A percentile compares a stretch with the other conserved stretches of the same genome.
Conservation (phyloP, 208 protist species). For the Trypanosoma rangeli region DNA sequence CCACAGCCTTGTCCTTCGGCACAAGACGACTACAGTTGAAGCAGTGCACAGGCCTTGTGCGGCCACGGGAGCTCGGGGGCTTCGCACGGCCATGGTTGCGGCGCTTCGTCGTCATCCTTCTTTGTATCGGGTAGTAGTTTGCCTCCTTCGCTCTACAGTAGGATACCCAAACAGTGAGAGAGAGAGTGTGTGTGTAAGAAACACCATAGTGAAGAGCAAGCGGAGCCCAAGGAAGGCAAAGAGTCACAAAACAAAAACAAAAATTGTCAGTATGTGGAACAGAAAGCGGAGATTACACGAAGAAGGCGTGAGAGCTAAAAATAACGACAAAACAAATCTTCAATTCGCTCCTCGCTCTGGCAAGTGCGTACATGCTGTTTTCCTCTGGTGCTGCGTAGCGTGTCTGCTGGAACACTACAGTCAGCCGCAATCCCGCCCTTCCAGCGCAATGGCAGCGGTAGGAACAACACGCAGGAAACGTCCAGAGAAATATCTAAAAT, state of each 20-base stretch:
- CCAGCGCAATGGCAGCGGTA: too few species aligned
- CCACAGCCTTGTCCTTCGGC: slow-evolving; percentile 98
- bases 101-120: slow-evolving; percentile 91
- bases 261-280: too few species aligned
- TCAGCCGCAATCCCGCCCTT: too few species aligned
- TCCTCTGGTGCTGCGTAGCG: too few species aligned
- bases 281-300: too few species aligned
- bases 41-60: slow-evolving; percentile 91
- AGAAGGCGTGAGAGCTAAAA: too few species aligned
- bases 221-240: not conserved
- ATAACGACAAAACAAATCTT: too few species aligned
- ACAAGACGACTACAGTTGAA: slow-evolving; percentile 92
- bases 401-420: too few species aligned
- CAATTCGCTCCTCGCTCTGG: too few species aligned
- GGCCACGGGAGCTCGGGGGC: slow-evolving; percentile 89
- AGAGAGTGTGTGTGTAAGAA: not conserved
- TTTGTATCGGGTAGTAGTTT: not conserved
- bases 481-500: too few species aligned
- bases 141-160: slow-evolving; percentile 18
- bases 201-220: not conserved
- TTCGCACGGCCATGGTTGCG: slow-evolving; percentile 93
- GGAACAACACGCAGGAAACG: too few species aligned
- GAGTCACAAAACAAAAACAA: not conserved
- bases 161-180: slow-evolving; percentile 4
- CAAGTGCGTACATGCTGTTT: too few species aligned